Percentiles rank a stretch among this genome's conserved stretches.
Conservation (phyloP, 2,329 filamentous ascomycete species). For the Colletotrichum somersetense region DNA sequence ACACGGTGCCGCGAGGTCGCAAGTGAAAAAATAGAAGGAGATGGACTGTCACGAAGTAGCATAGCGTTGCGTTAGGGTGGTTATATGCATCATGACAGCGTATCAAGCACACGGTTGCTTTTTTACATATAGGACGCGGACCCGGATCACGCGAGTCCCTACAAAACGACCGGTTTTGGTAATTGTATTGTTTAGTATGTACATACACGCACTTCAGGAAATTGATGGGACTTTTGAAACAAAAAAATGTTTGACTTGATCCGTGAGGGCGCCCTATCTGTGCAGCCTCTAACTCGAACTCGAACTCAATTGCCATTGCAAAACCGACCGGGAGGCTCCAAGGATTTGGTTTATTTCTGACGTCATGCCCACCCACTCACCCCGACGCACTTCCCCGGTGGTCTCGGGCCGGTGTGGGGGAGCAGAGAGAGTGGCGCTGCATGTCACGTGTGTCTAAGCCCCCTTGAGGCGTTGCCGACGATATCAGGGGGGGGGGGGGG, state of each 20-base stretch:
- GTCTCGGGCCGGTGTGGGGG: too few species aligned
- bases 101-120: constrained; percentile 2
- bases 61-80: constrained; percentile 37
- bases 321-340: too few species aligned
- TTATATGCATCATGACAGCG: constrained; percentile 37
- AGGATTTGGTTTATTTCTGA: too few species aligned
- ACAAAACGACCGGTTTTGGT: constrained; percentile 36
- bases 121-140: constrained; percentile 16
- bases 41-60: constrained; percentile 30
- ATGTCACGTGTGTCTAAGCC: constrained; percentile 40
- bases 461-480: too few species aligned
- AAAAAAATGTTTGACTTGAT: neutral
- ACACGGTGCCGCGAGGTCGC: constrained; percentile 45
- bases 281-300: too few species aligned
- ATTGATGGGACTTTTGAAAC: neutral
- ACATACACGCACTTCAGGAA: constrained; percentile 12
- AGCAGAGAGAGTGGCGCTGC: constrained; percentile 46
- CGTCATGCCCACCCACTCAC: too few species aligned
- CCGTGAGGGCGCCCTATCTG: too few species aligned
- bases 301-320: too few species aligned
- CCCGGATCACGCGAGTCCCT: neutral
- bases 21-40: constrained; percentile 31
- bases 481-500: too few species aligned
- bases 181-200: constrained; percentile 40
- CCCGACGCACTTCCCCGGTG: too few species aligned